A percentile compares a stretch with the other conserved stretches of the same genome.
These are phyloP conservation scores for Karstenula rhodostoma DNA, from an alignment of 2,329 filamentous ascomycete species.

Conservation along the genomic window DNA sequence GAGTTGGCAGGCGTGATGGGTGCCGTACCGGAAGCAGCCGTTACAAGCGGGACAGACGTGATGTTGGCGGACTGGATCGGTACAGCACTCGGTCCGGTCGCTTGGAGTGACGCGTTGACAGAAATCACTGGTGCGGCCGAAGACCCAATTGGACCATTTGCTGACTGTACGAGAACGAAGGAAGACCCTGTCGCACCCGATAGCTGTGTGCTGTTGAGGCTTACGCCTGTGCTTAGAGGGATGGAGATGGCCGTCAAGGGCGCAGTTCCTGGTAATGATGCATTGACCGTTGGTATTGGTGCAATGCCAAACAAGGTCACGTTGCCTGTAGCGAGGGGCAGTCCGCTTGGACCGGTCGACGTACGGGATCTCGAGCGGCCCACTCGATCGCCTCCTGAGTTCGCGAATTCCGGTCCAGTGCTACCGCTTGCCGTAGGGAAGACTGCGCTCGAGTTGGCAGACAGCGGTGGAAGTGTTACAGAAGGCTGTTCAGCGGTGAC, in stretches of 20 bases:
- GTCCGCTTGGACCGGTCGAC: background rate
- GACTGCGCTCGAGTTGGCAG: background rate
- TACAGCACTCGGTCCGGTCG: conserved; percentile 2
- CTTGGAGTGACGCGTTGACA: background rate
- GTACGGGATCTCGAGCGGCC: conserved; percentile 8
- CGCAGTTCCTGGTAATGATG: conserved; percentile 5
- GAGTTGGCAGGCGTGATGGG: conserved; percentile 7
- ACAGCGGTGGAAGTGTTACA: background rate
- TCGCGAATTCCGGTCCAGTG: conserved; percentile 1
- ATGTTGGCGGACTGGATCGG: conserved; percentile 10
- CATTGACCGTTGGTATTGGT: background rate
- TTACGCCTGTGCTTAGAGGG: background rate
- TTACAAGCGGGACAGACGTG: conserved; percentile 2
- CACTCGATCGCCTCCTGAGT: conserved; percentile 11
- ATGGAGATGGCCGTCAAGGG: background rate
- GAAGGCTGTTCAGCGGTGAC: background rate
- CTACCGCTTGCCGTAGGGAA: conserved; percentile 4
- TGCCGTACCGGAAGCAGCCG: conserved; percentile 11
- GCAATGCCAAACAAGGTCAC: conserved; percentile 8
- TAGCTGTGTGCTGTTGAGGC: background rate
- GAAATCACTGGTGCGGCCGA: background rate
- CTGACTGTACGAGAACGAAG: background rate
- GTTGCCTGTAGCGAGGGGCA: conserved; percentile 7
- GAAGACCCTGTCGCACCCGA: background rate
- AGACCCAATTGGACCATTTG: background rate